phyloP scores from a whole-genome alignment of 768 basidiomycete species.

The Russula virescens region DNA sequence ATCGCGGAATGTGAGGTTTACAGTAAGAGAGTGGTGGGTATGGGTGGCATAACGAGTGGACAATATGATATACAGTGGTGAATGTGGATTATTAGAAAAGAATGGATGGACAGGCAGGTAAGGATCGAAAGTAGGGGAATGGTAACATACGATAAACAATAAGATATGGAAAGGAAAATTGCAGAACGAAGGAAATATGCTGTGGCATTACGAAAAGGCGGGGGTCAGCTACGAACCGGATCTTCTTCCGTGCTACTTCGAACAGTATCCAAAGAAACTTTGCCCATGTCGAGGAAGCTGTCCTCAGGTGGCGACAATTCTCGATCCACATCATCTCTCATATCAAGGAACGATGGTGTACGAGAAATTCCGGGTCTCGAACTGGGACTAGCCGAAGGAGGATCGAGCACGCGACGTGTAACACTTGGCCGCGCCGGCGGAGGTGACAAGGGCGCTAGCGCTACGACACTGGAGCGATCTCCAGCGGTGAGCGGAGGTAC shows the following conservation, averaged over 20 bases:
- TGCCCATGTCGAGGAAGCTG: slow-evolving; percentile 40
- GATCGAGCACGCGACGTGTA: slow-evolving; percentile 15
- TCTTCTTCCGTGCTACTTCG: slow-evolving; percentile 33
- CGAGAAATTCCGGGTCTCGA: slow-evolving; percentile 48
- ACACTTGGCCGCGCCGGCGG: slow-evolving; percentile 28
- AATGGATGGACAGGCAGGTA: neutral
- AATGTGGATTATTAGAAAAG: slow-evolving; percentile 5
- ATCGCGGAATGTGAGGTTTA: neutral
- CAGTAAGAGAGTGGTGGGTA: slow-evolving; percentile 15
- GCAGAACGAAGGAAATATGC: neutral
- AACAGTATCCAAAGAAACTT: slow-evolving; percentile 37
- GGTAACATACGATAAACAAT: slow-evolving; percentile 15
- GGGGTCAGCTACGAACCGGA: neutral
- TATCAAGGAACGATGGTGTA: slow-evolving; percentile 70
- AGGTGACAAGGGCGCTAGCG: slow-evolving; percentile 34
- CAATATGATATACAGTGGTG: slow-evolving; percentile 10
- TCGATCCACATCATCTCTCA: slow-evolving; percentile 37
- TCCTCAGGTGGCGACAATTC: slow-evolving; percentile 27
- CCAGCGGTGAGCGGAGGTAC: neutral
- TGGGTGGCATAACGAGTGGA: neutral
- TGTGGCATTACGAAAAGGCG: neutral
- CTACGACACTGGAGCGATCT: slow-evolving; percentile 29
- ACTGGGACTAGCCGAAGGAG: slow-evolving; percentile 11
- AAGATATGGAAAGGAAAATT: slow-evolving; percentile 16
- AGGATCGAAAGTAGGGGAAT: neutral